Base-by-base conservation (phyloP, 805 yeast genomes). In the Ogataea corticis region DNA sequence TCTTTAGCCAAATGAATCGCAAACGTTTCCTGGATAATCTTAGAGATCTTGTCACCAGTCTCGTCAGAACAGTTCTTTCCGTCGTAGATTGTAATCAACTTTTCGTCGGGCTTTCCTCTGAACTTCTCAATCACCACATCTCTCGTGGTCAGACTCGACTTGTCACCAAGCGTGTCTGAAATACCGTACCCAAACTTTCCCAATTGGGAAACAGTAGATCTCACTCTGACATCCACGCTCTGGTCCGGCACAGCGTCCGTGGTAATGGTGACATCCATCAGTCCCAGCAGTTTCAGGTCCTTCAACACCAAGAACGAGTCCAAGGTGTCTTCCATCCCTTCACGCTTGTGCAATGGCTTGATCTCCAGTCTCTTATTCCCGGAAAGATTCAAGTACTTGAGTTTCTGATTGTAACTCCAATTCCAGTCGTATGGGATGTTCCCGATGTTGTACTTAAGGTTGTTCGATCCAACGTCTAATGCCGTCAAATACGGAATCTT, bases 371-470 rank as follows among this genome's bases (percentile, higher is more conserved):
- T 76, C 61, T 86, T 85, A 62, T 94, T 94, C 31, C 97, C 97
- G 0, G 97, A 89, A 46, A 94, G 83, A 63, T 92, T 94, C 61
- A 94, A 75, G 57, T 85, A 90, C 54, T 75, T 80, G 64, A 94
- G 71, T 33, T 81, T 79, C 43, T 76, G 71, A 61, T 94, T 94
- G 71, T 82, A 83, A 56, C 85, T 83, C 99, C 99, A 94, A 66
- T 89, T 94, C 97, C 98, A 94, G 63, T 94, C 99, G 61, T 88
- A 92, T 13, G 94, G 95, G 77, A 90, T 87, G 64, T 94, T 94
- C 3, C 94, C 85, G 45, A 92, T 89, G 57, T 94, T 94, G 66
- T 94, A 94, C 58, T 90, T 87, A 66, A 94, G 71, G 49, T 83
- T 84, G 63, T 94, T 94, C 2, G 95, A 87, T 3, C 97, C 96